These are phyloP conservation scores for Flaveria sonorensis DNA, from an alignment of 129 eudicot species.

Conservation along the genomic window DNA sequence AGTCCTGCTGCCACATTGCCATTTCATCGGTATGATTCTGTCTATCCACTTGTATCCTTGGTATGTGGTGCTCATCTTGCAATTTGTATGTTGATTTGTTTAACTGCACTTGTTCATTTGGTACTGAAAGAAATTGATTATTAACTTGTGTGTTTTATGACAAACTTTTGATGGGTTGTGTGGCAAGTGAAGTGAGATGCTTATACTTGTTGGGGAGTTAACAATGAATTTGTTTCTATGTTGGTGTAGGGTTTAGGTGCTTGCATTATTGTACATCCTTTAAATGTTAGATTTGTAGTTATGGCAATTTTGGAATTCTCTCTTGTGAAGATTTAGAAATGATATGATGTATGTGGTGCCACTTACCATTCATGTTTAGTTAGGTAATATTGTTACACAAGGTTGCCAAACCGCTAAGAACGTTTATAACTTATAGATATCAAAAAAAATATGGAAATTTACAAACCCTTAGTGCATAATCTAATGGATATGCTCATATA, in stretches of 20 bases:
- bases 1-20: constrained; percentile 75
- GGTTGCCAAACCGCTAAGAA: neutral
- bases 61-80: neutral
- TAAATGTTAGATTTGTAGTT: neutral
- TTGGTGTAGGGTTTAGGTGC: constrained; percentile 11
- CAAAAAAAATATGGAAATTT: neutral
- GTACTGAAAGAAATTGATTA: neutral
- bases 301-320: constrained; percentile 15
- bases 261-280: constrained; percentile 16
- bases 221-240: constrained; percentile 11
- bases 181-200: too few species aligned
- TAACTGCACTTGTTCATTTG: constrained; percentile 13
- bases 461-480: neutral
- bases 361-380: constrained; percentile 24
- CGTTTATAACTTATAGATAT: constrained; percentile 6
- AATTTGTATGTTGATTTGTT: too few species aligned
- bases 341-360: constrained; percentile 18
- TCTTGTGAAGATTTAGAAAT: neutral
- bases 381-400: constrained; percentile 17
- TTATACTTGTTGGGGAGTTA: neutral
- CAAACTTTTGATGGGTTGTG: neutral
- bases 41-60: neutral
- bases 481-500: neutral
- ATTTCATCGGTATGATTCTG: constrained; percentile 53
- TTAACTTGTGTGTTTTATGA: constrained; percentile 11